These are phyloP conservation scores for Isabelozyma gotoi DNA, from an alignment of 805 yeast species.

Conservation along the genomic window DNA sequence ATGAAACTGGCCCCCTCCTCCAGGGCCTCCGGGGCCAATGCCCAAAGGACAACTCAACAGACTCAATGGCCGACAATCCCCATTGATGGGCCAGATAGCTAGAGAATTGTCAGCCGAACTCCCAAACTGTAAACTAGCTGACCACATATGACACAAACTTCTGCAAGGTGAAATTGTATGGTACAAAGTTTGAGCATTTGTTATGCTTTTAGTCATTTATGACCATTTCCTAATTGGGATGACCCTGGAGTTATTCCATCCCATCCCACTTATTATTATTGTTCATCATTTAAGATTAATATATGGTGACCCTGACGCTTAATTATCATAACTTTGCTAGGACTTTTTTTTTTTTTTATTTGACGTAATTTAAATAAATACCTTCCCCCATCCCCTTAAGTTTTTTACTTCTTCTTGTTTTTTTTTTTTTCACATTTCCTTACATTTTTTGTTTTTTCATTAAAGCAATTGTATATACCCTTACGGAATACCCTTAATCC, in stretches of 20 bases:
- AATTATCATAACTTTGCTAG: background rate
- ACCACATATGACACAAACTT: background rate
- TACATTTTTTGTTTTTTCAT: background rate
- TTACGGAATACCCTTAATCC: background rate
- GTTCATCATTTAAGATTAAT: background rate
- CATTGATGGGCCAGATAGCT: background rate
- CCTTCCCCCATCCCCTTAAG: background rate
- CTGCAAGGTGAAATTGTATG: too few relatives aligned
- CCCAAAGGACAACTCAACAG: too few relatives aligned
- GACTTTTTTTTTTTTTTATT: too few relatives aligned
- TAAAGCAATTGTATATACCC: constrained; percentile 4
- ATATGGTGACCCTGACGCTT: background rate
- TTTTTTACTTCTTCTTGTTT: background rate
- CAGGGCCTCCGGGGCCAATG: too few relatives aligned
- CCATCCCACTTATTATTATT: background rate
- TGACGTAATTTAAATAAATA: background rate
- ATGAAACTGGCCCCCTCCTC: too few relatives aligned
- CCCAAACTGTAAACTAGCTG: background rate
- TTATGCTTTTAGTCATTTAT: background rate
- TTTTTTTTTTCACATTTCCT: constrained; percentile 1
- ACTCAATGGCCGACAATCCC: too few relatives aligned
- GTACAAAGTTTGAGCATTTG: too few relatives aligned
- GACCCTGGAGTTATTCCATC: background rate
- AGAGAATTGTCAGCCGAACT: background rate
- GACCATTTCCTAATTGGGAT: background rate